Evolutionary conservation across 139 green algal genomes (phyloP).

Genomic region (Micractinium sp.): DNA sequence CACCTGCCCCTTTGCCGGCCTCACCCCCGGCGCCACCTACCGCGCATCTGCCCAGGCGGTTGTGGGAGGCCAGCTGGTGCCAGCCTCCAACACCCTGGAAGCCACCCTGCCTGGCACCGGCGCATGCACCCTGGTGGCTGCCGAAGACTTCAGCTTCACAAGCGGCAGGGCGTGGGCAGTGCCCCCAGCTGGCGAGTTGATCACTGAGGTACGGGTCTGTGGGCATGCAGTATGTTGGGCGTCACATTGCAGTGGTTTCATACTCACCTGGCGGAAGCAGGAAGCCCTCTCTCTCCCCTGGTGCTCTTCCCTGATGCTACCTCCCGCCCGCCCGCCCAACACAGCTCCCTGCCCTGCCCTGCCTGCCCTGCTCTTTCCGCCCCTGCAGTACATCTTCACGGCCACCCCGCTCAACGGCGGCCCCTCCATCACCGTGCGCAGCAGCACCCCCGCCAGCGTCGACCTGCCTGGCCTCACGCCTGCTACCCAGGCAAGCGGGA

Average conservation of each 20-base stretch:
- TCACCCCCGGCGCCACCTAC: background rate
- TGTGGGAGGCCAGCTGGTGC: background rate
- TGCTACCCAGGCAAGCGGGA: background rate
- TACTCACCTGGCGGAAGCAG: background rate
- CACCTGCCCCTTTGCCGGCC: background rate
- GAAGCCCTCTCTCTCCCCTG: background rate
- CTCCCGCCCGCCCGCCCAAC: background rate
- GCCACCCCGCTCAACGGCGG: background rate
- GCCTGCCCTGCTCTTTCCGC: background rate
- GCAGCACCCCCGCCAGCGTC: background rate
- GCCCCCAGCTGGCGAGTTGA: background rate
- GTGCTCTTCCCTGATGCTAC: no score
- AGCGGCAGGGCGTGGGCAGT: background rate
- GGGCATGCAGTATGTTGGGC: background rate
- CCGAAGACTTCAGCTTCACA: background rate
- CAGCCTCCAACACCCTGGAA: conserved; percentile 2
- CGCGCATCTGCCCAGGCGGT: background rate
- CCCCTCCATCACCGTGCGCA: background rate
- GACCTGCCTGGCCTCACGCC: background rate
- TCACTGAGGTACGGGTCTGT: background rate
- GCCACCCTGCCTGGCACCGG: background rate
- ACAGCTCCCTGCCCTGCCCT: background rate
- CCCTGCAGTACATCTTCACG: conserved; percentile 3
- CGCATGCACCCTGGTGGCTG: background rate
- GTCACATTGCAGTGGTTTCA: background rate